phyloP scores from a whole-genome alignment of 2,329 filamentous ascomycete species.

The Triangularia setosa region DNA sequence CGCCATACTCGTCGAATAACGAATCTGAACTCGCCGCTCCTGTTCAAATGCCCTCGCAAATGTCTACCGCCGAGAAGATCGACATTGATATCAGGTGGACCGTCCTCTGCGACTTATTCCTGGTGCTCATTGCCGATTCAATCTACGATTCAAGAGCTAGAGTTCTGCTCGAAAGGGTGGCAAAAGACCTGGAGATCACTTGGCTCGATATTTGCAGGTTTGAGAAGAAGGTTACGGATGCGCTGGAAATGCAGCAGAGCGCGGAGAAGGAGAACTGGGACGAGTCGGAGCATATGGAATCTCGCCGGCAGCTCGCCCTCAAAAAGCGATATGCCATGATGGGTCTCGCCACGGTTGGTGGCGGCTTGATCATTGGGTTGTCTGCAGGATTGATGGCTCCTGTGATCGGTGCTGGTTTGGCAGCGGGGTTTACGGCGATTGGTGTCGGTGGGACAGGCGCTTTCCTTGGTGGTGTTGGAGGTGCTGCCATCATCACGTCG shows the following conservation, averaged over 20 bases:
- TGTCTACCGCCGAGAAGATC: slow-evolving; percentile 76
- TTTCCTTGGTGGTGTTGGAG: slow-evolving; percentile 87
- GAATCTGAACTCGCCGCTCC: slow-evolving; percentile 74
- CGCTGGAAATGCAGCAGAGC: slow-evolving; percentile 94
- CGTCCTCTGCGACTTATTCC: slow-evolving; percentile 89
- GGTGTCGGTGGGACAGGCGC: slow-evolving; percentile 83
- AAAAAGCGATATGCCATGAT: slow-evolving; percentile 89
- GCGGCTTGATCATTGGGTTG: slow-evolving; percentile 89
- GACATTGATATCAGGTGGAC: slow-evolving; percentile 98
- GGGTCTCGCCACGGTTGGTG: slow-evolving; percentile 93
- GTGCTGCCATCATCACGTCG: slow-evolving; percentile 90
- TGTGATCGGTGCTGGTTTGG: slow-evolving; percentile 88
- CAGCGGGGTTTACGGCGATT: slow-evolving; percentile 91
- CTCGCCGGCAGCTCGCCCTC: slow-evolving; percentile 72
- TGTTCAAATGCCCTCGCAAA: slow-evolving; percentile 76
- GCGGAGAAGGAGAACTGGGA: slow-evolving; percentile 97
- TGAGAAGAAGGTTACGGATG: slow-evolving; percentile 94
- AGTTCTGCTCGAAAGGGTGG: slow-evolving; percentile 77
- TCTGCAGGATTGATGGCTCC: slow-evolving; percentile 89
- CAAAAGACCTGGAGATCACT: slow-evolving; percentile 71
- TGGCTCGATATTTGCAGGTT: slow-evolving; percentile 96
- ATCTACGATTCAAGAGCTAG: slow-evolving; percentile 88
- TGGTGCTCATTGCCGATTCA: slow-evolving; percentile 94
- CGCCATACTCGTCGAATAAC: slow-evolving; percentile 59
- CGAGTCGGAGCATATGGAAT: slow-evolving; percentile 90